These are phyloP conservation scores for Melianthus villosus DNA, from an alignment of 441 rosid genomes.

Conservation along the genomic window DNA sequence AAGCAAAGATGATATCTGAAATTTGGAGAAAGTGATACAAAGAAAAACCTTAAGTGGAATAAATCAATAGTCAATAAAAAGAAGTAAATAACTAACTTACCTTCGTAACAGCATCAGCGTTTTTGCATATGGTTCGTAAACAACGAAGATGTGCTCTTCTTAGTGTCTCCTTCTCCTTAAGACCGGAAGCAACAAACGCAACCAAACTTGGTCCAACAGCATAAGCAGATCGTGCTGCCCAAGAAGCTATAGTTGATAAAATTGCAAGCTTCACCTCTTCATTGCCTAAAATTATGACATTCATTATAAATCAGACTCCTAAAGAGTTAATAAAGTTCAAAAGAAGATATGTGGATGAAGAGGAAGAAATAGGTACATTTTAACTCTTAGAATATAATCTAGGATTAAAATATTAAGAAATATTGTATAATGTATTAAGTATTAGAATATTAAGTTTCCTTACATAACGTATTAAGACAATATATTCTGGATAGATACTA, in stretches of 20 bases:
- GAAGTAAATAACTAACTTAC: conserved; percentile 16
- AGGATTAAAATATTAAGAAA: too few relatives aligned
- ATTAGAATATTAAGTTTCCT: too few relatives aligned
- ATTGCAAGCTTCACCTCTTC: conserved; percentile 85
- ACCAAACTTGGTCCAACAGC: conserved; percentile 52
- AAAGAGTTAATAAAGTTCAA: background rate
- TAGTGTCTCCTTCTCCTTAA: conserved; percentile 83
- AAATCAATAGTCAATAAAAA: conserved; percentile 5
- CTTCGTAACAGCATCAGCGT: conserved; percentile 51
- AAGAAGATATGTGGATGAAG: background rate
- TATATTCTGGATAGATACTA: too few relatives aligned
- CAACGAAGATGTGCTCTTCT: conserved; percentile 92
- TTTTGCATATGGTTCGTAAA: conserved; percentile 44
- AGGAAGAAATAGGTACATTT: too few relatives aligned
- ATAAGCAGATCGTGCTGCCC: conserved; percentile 63
- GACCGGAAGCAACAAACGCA: conserved; percentile 62
- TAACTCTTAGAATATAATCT: too few relatives aligned
- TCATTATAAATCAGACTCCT: conserved; percentile 10
- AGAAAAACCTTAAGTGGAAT: conserved; percentile 8
- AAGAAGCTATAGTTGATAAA: conserved; percentile 54
- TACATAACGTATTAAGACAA: too few relatives aligned
- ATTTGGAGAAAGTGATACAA: too few relatives aligned
- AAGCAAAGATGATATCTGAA: conserved; percentile 68
- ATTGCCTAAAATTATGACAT: conserved; percentile 44
- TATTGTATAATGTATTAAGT: too few relatives aligned